Conservation (phyloP, 352 stramenopile species). For the Heterotrichella gracilis region DNA sequence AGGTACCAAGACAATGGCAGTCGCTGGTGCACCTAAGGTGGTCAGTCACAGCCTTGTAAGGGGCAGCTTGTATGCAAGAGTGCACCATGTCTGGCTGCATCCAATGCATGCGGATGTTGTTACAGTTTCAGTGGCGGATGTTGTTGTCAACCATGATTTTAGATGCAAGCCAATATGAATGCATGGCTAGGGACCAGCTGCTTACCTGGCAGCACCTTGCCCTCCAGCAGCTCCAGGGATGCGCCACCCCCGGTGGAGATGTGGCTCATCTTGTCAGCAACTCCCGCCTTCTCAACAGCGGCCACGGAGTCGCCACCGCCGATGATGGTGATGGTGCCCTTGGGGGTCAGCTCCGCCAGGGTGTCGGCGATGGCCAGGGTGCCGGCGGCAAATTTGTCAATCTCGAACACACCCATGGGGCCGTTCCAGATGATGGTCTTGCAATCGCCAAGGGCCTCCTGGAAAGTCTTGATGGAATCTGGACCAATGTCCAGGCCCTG, state of each 20-base stretch:
- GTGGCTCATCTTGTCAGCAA: conserved; percentile 44
- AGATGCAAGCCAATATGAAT: no score
- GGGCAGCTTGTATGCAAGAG: no score
- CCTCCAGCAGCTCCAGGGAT: conserved; percentile 85
- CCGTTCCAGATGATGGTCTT: conserved; percentile 98
- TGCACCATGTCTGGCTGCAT: no score
- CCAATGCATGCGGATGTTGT: no score
- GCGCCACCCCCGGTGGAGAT: conserved; percentile 83
- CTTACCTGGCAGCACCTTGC: conserved; percentile 88
- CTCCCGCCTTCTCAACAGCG: conserved; percentile 31
- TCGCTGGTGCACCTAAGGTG: no score
- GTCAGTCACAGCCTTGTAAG: no score
- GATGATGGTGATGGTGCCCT: conserved; percentile 79
- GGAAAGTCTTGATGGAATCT: conserved; percentile 45
- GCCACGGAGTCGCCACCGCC: conserved; percentile 81
- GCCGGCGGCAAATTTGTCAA: conserved; percentile 60
- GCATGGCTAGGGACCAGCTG: no score
- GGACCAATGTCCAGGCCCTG: conserved; percentile 89
- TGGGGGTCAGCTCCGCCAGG: conserved; percentile 59
- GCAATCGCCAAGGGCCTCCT: conserved; percentile 32
- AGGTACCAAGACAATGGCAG: no score
- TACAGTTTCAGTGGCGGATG: no score
- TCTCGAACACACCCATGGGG: conserved; percentile 98
- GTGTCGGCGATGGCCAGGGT: conserved; percentile 25
- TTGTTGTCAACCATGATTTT: no score